These are phyloP conservation scores for Penicillium sp. DNA, from an alignment of 2,329 filamentous ascomycete genomes.

Conservation along the genomic window DNA sequence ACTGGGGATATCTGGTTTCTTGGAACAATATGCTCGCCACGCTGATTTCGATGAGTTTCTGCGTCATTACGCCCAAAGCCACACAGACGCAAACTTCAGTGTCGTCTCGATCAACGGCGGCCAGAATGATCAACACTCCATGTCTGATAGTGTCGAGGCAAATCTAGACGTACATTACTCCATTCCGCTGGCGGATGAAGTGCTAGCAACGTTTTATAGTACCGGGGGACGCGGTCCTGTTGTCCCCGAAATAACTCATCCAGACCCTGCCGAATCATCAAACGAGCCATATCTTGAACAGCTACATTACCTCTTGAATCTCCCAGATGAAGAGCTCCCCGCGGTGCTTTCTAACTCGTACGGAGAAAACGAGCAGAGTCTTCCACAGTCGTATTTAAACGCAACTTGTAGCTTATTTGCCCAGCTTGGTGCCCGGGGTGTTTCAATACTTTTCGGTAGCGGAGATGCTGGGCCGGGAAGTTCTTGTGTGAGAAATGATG, in stretches of 20 bases:
- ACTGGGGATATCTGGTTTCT: conserved; percentile 50
- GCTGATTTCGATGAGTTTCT: conserved; percentile 59
- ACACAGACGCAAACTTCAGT: conserved; percentile 55
- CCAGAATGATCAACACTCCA: conserved; percentile 48
- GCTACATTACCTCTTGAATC: conserved; percentile 57
- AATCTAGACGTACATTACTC: conserved; percentile 65
- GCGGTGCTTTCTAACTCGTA: conserved; percentile 68
- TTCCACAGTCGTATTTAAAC: conserved; percentile 59
- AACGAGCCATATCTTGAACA: conserved; percentile 69
- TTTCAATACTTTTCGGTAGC: conserved; percentile 63
- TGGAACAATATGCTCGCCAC: conserved; percentile 53
- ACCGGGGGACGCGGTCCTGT: conserved; percentile 57
- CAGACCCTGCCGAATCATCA: conserved; percentile 42
- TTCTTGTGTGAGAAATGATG: conserved; percentile 56
- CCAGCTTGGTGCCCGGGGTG: conserved; percentile 64
- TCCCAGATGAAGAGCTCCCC: conserved; percentile 56
- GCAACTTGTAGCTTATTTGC: conserved; percentile 62
- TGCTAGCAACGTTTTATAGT: conserved; percentile 58
- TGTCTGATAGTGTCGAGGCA: conserved; percentile 53
- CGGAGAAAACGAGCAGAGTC: conserved; percentile 63
- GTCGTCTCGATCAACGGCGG: conserved; percentile 58
- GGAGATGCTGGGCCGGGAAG: conserved; percentile 63
- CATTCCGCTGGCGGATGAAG: conserved; percentile 54
- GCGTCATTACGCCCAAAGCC: conserved; percentile 52
- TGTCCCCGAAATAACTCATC: conserved; percentile 48